phyloP scores from a whole-genome alignment of 768 basidiomycete genomes.

The Russula vinacea region DNA sequence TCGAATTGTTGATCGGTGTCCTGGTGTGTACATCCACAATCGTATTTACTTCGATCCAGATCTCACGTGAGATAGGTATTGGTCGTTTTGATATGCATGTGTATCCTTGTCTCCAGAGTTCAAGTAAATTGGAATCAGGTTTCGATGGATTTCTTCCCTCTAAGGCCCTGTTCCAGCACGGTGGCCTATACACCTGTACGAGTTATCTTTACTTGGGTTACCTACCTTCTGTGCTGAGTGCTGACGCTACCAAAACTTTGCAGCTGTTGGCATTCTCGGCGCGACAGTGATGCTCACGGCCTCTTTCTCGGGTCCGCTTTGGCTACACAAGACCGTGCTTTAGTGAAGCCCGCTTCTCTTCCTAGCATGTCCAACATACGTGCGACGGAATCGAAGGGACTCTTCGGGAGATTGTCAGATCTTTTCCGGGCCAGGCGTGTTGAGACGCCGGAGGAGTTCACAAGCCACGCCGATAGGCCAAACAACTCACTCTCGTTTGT shows the following conservation, averaged over 20 bases:
- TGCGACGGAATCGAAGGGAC: neutral
- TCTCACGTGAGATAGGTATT: slow-evolving; percentile 21
- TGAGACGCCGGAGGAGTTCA: slow-evolving; percentile 17
- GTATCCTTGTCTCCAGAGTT: slow-evolving; percentile 29
- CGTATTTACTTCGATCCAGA: neutral
- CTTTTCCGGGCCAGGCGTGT: slow-evolving; percentile 8
- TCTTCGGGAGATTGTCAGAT: neutral
- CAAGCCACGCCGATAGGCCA: slow-evolving; percentile 42
- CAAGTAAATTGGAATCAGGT: slow-evolving; percentile 23
- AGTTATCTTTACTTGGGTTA: neutral
- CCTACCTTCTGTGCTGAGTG: too few species aligned
- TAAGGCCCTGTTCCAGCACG: slow-evolving; percentile 22
- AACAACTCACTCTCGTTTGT: slow-evolving; percentile 58
- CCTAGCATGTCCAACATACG: neutral
- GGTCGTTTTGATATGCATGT: slow-evolving; percentile 29
- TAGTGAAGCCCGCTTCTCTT: slow-evolving; percentile 5
- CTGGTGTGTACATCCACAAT: slow-evolving; percentile 16
- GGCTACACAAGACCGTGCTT: slow-evolving; percentile 42
- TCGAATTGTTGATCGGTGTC: slow-evolving; percentile 56
- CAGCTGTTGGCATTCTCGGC: slow-evolving; percentile 34
- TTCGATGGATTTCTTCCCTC: slow-evolving; percentile 27
- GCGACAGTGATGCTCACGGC: slow-evolving; percentile 50
- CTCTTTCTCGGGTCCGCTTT: slow-evolving; percentile 46
- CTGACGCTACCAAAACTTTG: neutral
- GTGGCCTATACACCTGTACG: slow-evolving; percentile 28